Evolutionary conservation across 1,139 yeast genomes (phyloP).

Genomic region (Nakaseomyces uthaithaninus): DNA sequence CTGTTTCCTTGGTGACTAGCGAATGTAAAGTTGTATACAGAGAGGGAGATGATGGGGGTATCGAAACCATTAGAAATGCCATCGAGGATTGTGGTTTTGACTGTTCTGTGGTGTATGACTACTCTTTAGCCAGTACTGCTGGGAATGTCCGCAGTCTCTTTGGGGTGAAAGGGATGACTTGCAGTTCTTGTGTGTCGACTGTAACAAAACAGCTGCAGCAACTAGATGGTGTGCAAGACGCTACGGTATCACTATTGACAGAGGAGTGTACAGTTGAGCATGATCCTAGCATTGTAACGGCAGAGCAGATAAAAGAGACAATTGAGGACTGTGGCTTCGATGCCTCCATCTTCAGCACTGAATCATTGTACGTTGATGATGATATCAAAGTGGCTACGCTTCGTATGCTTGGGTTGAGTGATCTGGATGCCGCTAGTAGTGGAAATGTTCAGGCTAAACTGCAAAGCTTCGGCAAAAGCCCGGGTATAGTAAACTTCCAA

Average conservation of each 20-base stretch:
- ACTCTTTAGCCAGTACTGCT: background rate
- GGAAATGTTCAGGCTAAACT: background rate
- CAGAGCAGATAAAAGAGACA: conserved; percentile 33
- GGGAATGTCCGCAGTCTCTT: conserved; percentile 6
- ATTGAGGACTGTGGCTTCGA: conserved; percentile 78
- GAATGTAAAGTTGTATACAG: conserved; percentile 54
- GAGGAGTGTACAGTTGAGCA: conserved; percentile 56
- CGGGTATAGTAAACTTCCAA: background rate
- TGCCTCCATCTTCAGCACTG: conserved; percentile 28
- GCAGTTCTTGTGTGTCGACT: conserved; percentile 71
- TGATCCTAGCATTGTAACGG: conserved; percentile 28
- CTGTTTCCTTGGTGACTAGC: conserved; percentile 68
- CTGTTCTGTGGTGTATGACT: conserved; percentile 33
- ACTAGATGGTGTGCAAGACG: conserved; percentile 36
- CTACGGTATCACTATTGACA: conserved; percentile 60
- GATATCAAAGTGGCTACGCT: conserved; percentile 11
- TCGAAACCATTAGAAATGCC: conserved; percentile 37
- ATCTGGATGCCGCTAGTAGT: background rate
- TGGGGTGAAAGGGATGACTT: conserved; percentile 66
- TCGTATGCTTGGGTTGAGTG: conserved; percentile 6
- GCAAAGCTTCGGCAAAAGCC: background rate
- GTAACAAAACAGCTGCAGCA: conserved; percentile 47
- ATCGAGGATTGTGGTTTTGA: conserved; percentile 77
- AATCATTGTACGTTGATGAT: conserved; percentile 16
- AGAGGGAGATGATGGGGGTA: conserved; percentile 28